Evolutionary conservation across 208 protist genomes (phyloP).

Genomic region (Wallacemonas sp.): DNA sequence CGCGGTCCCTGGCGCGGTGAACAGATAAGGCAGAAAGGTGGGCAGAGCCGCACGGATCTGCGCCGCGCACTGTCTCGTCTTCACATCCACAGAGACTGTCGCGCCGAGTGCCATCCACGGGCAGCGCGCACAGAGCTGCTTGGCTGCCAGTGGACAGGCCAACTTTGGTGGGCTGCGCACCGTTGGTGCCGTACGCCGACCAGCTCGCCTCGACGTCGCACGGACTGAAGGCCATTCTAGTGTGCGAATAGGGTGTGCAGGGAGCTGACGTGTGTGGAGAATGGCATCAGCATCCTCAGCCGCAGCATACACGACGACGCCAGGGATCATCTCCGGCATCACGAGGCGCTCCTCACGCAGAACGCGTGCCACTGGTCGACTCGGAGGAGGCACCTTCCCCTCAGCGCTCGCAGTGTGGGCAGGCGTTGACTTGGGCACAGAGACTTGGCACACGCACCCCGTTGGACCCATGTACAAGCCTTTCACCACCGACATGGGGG

Average conservation of each 20-base stretch:
- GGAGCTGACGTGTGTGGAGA: not conserved
- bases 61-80: constrained; percentile 21
- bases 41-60: not conserved
- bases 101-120: constrained; percentile 66
- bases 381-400: not conserved
- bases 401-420: not conserved
- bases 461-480: constrained; percentile 33
- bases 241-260: not conserved
- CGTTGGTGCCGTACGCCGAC: not conserved
- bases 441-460: constrained; percentile 39
- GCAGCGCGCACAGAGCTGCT: constrained; percentile 41
- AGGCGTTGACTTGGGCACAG: constrained; percentile 4
- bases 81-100: constrained; percentile 30
- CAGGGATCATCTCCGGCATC: constrained; percentile 21
- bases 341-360: constrained; percentile 17
- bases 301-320: constrained; percentile 18
- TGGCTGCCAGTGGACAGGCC: constrained; percentile 30
- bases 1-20: not conserved
- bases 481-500: constrained; percentile 22
- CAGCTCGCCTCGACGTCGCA: not conserved
- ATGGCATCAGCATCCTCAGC: not conserved
- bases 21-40: not conserved
- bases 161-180: constrained; percentile 13
- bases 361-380: no score
- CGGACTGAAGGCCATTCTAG: not conserved